Percentiles rank a stretch among this genome's conserved stretches.
Evolutionary conservation across 2,329 filamentous ascomycete species (phyloP).

Genomic region (Scortechinia acanthostroma): DNA sequence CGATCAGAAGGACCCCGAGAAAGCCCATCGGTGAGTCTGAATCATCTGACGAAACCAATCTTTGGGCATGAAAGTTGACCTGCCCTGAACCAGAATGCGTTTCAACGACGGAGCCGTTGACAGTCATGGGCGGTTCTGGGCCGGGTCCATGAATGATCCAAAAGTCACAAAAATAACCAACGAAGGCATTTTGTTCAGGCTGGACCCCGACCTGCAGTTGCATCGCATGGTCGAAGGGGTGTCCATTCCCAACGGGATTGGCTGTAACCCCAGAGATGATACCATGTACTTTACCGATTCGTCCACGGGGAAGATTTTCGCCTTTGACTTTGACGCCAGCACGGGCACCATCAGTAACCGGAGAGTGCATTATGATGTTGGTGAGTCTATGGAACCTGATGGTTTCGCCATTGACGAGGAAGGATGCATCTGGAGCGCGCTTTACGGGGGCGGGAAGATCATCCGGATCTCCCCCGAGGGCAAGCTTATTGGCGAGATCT

Average conservation of each 20-base stretch:
- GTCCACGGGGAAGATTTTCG: conserved; percentile 60
- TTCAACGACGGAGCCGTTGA: conserved; percentile 82
- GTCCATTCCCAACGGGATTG: conserved; percentile 77
- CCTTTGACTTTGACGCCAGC: conserved; percentile 65
- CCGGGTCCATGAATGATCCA: conserved; percentile 77
- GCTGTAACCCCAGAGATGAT: conserved; percentile 68
- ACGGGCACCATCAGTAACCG: conserved; percentile 62
- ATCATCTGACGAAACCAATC: too few relatives aligned
- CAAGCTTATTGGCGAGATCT: conserved; percentile 66
- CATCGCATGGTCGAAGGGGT: conserved; percentile 54
- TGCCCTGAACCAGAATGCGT: conserved; percentile 43
- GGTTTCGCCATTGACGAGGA: conserved; percentile 78
- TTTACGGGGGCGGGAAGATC: conserved; percentile 74
- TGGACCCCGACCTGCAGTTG: conserved; percentile 54
- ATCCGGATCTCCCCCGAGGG: conserved; percentile 67
- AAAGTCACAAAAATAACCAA: conserved; percentile 3
- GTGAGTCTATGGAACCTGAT: conserved; percentile 65
- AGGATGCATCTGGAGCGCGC: conserved; percentile 80
- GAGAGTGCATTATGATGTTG: conserved; percentile 67
- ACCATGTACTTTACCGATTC: conserved; percentile 82
- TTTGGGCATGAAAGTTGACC: too few relatives aligned
- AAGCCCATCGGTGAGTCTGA: not conserved
- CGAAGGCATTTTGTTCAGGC: conserved; percentile 66
- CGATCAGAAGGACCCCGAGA: conserved; percentile 11
- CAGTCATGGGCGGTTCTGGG: conserved; percentile 74